These are phyloP conservation scores for Dionaea muscipula DNA, from an alignment of 179 eudicot genomes.

Conservation along the genomic window DNA sequence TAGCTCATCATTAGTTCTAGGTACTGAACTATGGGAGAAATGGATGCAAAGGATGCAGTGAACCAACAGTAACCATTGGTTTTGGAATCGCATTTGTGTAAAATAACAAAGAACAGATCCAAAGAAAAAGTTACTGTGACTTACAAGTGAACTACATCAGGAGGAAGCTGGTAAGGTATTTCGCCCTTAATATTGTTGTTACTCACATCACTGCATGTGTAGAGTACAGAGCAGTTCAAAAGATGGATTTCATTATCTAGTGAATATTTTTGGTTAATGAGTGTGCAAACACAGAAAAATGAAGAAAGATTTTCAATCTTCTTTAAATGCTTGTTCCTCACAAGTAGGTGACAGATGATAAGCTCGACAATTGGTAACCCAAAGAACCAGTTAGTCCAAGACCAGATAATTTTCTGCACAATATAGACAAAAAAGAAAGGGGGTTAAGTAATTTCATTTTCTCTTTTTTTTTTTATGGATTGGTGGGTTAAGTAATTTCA, in stretches of 20 bases:
- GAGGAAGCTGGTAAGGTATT: conserved; percentile 66
- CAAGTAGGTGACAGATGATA: conserved; percentile 48
- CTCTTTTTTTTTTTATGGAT: too few species aligned
- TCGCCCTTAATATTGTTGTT: conserved; percentile 40
- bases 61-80: too few species aligned
- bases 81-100: too few species aligned
- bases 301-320: conserved; percentile 1
- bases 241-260: conserved; percentile 7
- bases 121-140: too few species aligned
- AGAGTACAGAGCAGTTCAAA: conserved; percentile 5
- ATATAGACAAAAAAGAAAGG: not conserved
- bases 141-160: conserved; percentile 39
- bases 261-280: conserved; percentile 5
- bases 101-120: too few species aligned
- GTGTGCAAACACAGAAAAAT: not conserved
- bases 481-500: not conserved
- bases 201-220: conserved; percentile 49
- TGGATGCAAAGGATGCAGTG: too few species aligned
- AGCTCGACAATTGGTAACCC: conserved; percentile 42
- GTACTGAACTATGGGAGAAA: too few species aligned
- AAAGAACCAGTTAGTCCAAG: conserved; percentile 40
- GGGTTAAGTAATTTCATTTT: not conserved
- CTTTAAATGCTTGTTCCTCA: conserved; percentile 20
- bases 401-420: conserved; percentile 37
- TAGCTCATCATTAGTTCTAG: too few species aligned